Base-by-base conservation (phyloP, 768 basidiomycete species). In the Paxillus rubicundulus region DNA sequence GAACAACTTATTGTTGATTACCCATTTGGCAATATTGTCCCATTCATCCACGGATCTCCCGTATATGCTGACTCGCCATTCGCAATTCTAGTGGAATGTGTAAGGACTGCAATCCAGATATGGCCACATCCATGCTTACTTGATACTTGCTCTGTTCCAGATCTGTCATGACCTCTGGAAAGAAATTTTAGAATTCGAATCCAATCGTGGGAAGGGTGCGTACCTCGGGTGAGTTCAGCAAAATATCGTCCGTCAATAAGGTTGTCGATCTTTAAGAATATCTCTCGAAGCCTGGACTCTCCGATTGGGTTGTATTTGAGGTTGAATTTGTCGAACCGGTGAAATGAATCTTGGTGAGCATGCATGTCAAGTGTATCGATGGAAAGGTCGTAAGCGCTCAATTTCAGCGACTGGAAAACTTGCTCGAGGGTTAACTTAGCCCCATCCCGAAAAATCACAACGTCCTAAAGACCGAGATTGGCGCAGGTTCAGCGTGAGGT, bases 361-460 rank as follows among this genome's bases (percentile, higher is more conserved):
- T 98, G 97, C 97, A 99, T 99, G 65, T 99, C 97, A 37, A 99
- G 81, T 3, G 97, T 99, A 66, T 99, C 97, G 66, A 99, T 98
- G 10, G 94, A 97, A 32, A 99, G 80, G 60, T 99, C 97, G 68
- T 99, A 99, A 2, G 97, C 96, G 1, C 90, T 95, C 37, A 99
- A 76, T 60, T 95, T 86, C 27, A 99, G 82, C 12, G 92, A 95
- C 64, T 97, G 81, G 72, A 99, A 99, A n/a, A 99, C 97, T 74
- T 98, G 85, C 45, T 84, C 78, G 1, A 99, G 77, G 0, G 92
- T 97, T 14, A 98, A 75, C 60, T 92, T 84, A 13, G 86, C 83
- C 5, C 87, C 92, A 61, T 99, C 97, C 53, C 97, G 89, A 74
- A 90, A 90, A 50, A 96, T 98, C 30, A 99, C 97, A 30, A 94